Evolutionary conservation across 768 basidiomycete genomes (phyloP).

Genomic region (Saitozyma podzolica): DNA sequence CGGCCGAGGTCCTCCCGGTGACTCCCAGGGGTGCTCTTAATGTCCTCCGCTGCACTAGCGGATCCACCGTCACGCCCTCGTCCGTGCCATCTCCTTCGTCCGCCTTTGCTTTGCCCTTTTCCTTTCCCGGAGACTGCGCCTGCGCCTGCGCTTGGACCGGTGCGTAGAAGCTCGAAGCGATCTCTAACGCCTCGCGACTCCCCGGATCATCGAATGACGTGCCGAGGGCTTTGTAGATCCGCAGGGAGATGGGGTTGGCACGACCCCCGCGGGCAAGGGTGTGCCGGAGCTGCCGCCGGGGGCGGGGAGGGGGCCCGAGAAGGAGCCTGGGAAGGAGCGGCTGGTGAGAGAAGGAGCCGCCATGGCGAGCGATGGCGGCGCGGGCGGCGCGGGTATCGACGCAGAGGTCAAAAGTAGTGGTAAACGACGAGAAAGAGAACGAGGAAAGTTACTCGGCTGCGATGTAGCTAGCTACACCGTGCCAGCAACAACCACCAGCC

Average conservation of each 20-base stretch:
- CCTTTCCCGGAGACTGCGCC: conserved; percentile 2
- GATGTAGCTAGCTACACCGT: too few species aligned
- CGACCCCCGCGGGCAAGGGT: too few species aligned
- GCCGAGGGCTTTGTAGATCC: conserved; percentile 86
- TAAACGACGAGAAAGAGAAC: too few species aligned
- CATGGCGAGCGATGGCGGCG: not conserved
- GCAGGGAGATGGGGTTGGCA: conserved; percentile 68
- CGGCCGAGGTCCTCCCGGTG: conserved; percentile 54
- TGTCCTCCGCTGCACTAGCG: conserved; percentile 17
- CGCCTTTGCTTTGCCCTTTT: conserved; percentile 19
- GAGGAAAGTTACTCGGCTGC: too few species aligned
- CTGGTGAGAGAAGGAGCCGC: not conserved
- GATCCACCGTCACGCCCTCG: not conserved
- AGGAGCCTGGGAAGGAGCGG: not conserved
- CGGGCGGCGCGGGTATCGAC: too few species aligned
- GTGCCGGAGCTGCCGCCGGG: not conserved
- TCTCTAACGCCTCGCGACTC: conserved; percentile 70
- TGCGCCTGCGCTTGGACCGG: conserved; percentile 5
- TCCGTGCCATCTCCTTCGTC: conserved; percentile 10
- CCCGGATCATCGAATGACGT: conserved; percentile 57
- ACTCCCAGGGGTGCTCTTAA: conserved; percentile 13
- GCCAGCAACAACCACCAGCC: too few species aligned
- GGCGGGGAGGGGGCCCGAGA: conserved; percentile 1
- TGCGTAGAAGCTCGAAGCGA: conserved; percentile 76
- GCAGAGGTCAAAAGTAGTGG: too few species aligned